These are phyloP conservation scores for Hyphopichia burtonii DNA, from an alignment of 1,139 yeast species.

Conservation along the genomic window DNA sequence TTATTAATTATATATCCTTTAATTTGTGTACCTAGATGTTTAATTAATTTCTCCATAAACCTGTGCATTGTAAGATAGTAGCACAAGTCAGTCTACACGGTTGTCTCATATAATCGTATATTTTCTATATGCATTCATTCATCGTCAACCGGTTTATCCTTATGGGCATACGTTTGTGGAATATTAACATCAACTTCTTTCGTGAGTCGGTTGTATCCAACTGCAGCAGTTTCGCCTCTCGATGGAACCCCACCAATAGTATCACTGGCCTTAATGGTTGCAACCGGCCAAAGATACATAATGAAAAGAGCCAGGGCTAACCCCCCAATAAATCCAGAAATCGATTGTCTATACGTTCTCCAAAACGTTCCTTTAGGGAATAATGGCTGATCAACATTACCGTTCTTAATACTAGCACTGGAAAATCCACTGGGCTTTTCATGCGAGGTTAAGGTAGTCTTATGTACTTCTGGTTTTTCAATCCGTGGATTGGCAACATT, in stretches of 20 bases:
- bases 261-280: slow-evolving; percentile 10
- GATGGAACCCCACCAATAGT: slow-evolving; percentile 12
- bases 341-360: background rate
- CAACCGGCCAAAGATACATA: slow-evolving; percentile 17
- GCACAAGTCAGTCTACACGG: too few relatives aligned
- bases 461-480: slow-evolving; percentile 1
- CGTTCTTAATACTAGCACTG: slow-evolving; percentile 1
- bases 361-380: slow-evolving; percentile 3
- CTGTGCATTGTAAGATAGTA: too few relatives aligned
- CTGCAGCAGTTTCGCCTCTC: slow-evolving; percentile 11
- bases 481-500: slow-evolving; percentile 3
- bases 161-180: slow-evolving; percentile 18
- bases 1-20: background rate
- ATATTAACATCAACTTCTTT: slow-evolving; percentile 14
- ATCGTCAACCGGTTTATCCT: slow-evolving; percentile 17
- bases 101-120: too few relatives aligned
- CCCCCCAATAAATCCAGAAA: slow-evolving; percentile 1
- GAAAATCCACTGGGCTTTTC: background rate
- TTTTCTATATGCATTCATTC: background rate
- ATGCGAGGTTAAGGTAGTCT: slow-evolving; percentile 1
- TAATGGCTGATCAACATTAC: slow-evolving; percentile 1
- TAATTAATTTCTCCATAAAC: too few relatives aligned
- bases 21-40: too few relatives aligned
- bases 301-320: slow-evolving; percentile 3
- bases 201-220: slow-evolving; percentile 5